Evolutionary conservation across 768 basidiomycete species (phyloP).

Genomic region (Boletellus sp.): DNA sequence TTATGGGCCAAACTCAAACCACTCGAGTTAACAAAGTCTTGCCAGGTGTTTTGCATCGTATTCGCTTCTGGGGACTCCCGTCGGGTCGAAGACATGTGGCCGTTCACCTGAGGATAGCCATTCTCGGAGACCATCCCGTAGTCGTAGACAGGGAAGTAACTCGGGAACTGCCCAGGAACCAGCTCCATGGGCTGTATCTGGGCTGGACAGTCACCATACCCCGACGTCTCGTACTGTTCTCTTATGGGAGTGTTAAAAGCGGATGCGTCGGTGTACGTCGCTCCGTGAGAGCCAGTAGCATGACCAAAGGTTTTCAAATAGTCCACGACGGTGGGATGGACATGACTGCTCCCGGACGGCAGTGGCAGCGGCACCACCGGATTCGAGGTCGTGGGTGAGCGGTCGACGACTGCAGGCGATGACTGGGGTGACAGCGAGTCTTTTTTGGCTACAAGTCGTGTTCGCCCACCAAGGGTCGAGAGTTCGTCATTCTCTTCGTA

Average conservation of each 20-base stretch:
- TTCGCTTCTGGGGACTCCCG: slow-evolving; percentile 53
- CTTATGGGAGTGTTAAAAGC: slow-evolving; percentile 24
- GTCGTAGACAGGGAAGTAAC: slow-evolving; percentile 75
- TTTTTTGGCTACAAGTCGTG: slow-evolving; percentile 59
- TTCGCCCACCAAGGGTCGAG: slow-evolving; percentile 60
- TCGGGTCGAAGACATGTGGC: slow-evolving; percentile 32
- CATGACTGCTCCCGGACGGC: slow-evolving; percentile 44
- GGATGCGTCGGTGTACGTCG: slow-evolving; percentile 24
- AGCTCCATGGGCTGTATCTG: slow-evolving; percentile 32
- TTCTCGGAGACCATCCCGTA: slow-evolving; percentile 43
- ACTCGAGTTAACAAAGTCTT: slow-evolving; percentile 50
- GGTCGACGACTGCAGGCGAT: slow-evolving; percentile 40
- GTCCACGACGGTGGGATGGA: slow-evolving; percentile 63
- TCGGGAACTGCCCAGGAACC: slow-evolving; percentile 46
- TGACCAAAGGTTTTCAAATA: slow-evolving; percentile 63
- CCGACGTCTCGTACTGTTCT: slow-evolving; percentile 23
- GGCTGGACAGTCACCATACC: slow-evolving; percentile 17
- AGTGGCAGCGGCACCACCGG: slow-evolving; percentile 72
- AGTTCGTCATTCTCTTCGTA: slow-evolving; percentile 61
- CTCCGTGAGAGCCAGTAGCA: slow-evolving; percentile 17
- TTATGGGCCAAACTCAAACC: slow-evolving; percentile 19
- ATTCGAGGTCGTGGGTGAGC: slow-evolving; percentile 67
- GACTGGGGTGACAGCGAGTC: slow-evolving; percentile 54
- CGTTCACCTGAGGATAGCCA: slow-evolving; percentile 38
- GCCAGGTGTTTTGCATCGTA: slow-evolving; percentile 58